Evolutionary conservation across 2,329 filamentous ascomycete species (phyloP).

Genomic region (Parascedosporium putredinis): DNA sequence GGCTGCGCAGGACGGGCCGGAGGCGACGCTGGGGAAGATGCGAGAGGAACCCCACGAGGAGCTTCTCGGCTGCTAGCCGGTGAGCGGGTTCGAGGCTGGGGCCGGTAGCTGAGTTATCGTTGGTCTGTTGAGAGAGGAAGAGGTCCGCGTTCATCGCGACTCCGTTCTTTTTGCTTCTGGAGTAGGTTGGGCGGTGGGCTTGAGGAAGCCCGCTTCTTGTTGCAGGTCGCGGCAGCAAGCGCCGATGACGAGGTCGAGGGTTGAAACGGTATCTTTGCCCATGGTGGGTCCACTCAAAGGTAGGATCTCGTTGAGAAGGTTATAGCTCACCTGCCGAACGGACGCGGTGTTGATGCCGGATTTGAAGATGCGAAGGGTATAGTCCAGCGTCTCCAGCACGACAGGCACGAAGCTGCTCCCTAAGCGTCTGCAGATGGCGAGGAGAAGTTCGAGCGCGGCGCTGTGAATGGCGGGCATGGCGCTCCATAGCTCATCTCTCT

Average conservation of each 20-base stretch:
- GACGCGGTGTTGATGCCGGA: constrained; percentile 39
- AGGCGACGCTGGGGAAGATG: constrained; percentile 56
- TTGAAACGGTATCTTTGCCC: constrained; percentile 52
- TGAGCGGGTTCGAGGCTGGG: constrained; percentile 34
- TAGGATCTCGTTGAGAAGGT: constrained; percentile 47
- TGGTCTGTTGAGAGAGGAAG: constrained; percentile 43
- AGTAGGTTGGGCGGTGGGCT: constrained; percentile 20
- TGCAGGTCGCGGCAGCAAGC: constrained; percentile 68
- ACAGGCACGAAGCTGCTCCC: constrained; percentile 47
- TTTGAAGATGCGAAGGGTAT: constrained; percentile 60
- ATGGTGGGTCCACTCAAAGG: constrained; percentile 54
- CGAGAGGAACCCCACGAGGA: constrained; percentile 55
- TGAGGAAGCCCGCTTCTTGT: constrained; percentile 38
- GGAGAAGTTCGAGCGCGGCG: constrained; percentile 54
- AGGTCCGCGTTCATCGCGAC: constrained; percentile 57
- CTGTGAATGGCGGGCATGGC: constrained; percentile 65
- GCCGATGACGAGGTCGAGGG: constrained; percentile 51
- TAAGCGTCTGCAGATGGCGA: constrained; percentile 46
- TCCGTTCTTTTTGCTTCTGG: constrained; percentile 27
- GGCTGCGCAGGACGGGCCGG: constrained; percentile 59
- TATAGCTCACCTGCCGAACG: constrained; percentile 53
- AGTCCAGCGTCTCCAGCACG: constrained; percentile 56
- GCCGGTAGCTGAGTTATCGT: constrained; percentile 21
- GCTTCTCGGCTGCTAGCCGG: constrained; percentile 41
- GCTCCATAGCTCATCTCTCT: constrained; percentile 69